Conservation (phyloP, 805 yeast species). For the Candida maltosa region DNA sequence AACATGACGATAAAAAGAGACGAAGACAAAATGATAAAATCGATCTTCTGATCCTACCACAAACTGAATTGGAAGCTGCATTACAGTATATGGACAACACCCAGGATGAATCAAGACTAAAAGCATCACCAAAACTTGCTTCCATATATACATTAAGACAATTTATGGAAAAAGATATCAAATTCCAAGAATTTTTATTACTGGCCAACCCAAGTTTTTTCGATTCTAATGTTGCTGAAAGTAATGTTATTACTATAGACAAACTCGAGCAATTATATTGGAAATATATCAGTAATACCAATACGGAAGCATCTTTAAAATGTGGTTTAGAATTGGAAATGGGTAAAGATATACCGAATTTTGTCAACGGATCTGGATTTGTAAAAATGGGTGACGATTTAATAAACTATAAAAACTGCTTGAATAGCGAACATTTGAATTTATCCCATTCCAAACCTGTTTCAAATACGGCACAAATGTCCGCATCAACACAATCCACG, state of each 20-base stretch:
- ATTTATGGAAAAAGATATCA: slow-evolving; percentile 54
- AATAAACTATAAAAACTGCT: slow-evolving; percentile 19
- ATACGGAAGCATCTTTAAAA: slow-evolving; percentile 12
- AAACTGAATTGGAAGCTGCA: slow-evolving; percentile 14
- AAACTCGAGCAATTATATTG: slow-evolving; percentile 43
- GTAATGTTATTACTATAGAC: slow-evolving; percentile 12
- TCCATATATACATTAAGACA: slow-evolving; percentile 55
- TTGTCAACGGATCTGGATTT: slow-evolving; percentile 36
- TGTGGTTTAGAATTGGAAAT: slow-evolving; percentile 27
- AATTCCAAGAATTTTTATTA: slow-evolving; percentile 33
- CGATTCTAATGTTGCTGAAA: slow-evolving; percentile 9
- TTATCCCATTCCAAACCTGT: background rate
- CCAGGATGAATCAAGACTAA: slow-evolving; percentile 17
- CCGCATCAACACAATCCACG: background rate
- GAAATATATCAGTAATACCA: slow-evolving; percentile 30
- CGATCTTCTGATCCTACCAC: slow-evolving; percentile 15
- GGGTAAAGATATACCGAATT: slow-evolving; percentile 22
- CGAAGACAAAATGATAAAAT: slow-evolving; percentile 7
- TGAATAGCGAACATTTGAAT: slow-evolving; percentile 17
- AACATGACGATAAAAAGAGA: slow-evolving; percentile 10
- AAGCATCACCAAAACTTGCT: slow-evolving; percentile 28
- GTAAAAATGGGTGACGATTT: slow-evolving; percentile 26
- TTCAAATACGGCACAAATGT: background rate
- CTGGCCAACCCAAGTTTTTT: slow-evolving; percentile 12
- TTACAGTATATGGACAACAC: slow-evolving; percentile 10